Evolutionary conservation across 345 rosid genomes (phyloP).

Genomic region (Syzygium oleosum): DNA sequence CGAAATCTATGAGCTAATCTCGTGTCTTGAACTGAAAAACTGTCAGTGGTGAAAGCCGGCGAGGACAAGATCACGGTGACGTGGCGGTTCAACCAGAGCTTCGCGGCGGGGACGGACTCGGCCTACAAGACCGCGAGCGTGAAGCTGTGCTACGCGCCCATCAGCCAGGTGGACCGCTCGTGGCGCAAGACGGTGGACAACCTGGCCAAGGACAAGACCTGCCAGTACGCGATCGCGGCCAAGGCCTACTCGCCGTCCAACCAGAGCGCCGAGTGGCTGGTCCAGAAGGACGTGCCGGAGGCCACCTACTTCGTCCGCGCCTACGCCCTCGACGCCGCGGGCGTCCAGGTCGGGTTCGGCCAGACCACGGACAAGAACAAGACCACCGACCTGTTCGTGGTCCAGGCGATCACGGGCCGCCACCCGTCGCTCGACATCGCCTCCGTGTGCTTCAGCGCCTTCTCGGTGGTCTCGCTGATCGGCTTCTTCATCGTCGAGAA

Average conservation of each 20-base stretch:
- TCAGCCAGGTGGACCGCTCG: slow-evolving; percentile 67
- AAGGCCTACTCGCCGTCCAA: slow-evolving; percentile 21
- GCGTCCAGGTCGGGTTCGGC: slow-evolving; percentile 40
- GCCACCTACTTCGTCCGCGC: slow-evolving; percentile 71
- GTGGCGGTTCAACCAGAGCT: slow-evolving; percentile 44
- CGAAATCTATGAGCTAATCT: background rate
- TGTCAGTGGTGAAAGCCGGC: slow-evolving; percentile 43
- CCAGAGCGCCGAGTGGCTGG: slow-evolving; percentile 30
- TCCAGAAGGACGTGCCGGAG: slow-evolving; percentile 44
- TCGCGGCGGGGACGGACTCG: slow-evolving; percentile 24
- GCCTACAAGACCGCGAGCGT: slow-evolving; percentile 37
- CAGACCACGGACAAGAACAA: slow-evolving; percentile 33
- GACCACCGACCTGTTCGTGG: slow-evolving; percentile 29
- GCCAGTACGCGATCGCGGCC: slow-evolving; percentile 32
- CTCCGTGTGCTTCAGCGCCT: slow-evolving; percentile 56
- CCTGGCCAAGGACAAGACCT: slow-evolving; percentile 54
- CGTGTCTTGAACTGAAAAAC: background rate
- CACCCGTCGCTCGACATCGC: slow-evolving; percentile 43
- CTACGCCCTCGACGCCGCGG: slow-evolving; percentile 31
- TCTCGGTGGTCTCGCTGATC: slow-evolving; percentile 43
- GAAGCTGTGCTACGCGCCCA: slow-evolving; percentile 59
- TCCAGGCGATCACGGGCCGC: slow-evolving; percentile 47
- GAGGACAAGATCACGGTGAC: slow-evolving; percentile 40
- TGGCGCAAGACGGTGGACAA: slow-evolving; percentile 62
- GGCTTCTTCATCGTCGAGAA: slow-evolving; percentile 48